Conservation (phyloP, 176 grass and related monocot genomes). For the Eremochloa ophiuroides region DNA sequence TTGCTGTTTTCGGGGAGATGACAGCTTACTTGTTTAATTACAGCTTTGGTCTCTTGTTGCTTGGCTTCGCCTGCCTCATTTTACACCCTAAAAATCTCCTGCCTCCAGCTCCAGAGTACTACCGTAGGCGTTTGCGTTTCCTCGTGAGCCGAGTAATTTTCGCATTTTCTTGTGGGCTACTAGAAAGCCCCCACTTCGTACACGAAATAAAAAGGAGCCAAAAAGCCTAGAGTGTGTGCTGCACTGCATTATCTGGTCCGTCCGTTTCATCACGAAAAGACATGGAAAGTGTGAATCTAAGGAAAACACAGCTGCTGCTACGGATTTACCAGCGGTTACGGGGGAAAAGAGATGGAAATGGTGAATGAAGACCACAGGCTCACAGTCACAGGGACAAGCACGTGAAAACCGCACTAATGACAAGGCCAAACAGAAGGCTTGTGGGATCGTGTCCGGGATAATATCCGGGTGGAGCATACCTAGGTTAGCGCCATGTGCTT, state of each 20-base stretch:
- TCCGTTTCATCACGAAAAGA: background rate
- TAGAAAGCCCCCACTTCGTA: background rate
- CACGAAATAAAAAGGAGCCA: background rate
- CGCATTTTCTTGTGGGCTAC: background rate
- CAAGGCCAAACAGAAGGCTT: conserved; percentile 22
- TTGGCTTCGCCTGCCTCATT: background rate
- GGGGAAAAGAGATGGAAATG: background rate
- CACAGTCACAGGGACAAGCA: conserved; percentile 13
- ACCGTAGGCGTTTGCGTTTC: background rate
- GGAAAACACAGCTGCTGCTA: too few relatives aligned
- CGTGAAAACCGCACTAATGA: conserved; percentile 33
- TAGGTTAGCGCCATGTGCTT: conserved; percentile 34
- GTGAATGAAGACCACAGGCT: background rate
- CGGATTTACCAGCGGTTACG: too few relatives aligned
- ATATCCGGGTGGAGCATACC: conserved; percentile 12
- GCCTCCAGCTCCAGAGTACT: too few relatives aligned
- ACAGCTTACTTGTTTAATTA: conserved; percentile 23
- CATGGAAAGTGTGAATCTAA: too few relatives aligned
- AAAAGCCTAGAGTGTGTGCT: background rate
- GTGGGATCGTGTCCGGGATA: conserved; percentile 34
- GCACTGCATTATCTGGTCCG: background rate
- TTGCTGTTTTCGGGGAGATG: background rate
- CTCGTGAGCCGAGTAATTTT: background rate
- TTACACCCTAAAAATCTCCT: background rate
- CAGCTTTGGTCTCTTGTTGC: conserved; percentile 15